Conservation (phyloP, 1,139 yeast genomes). For the Candida pseudocylindracea region DNA sequence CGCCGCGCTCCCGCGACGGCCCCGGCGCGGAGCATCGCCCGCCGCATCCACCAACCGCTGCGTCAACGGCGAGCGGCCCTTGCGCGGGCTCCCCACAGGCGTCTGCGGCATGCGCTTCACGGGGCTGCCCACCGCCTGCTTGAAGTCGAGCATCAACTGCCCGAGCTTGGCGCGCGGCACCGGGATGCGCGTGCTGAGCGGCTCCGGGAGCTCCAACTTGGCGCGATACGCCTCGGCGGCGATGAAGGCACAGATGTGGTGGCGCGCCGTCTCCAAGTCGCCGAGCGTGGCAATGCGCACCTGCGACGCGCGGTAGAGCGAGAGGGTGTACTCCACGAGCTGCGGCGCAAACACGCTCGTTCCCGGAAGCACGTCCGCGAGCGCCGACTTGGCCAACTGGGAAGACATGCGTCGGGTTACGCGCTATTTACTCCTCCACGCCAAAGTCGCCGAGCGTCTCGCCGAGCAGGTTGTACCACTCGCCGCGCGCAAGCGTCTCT, state of each 20-base stretch:
- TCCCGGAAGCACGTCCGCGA: too few species aligned
- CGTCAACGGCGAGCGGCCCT: background rate
- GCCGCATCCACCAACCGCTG: background rate
- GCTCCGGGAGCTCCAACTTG: constrained; percentile 20
- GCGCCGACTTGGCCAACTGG: too few species aligned
- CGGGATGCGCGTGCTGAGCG: constrained; percentile 28
- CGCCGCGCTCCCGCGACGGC: too few species aligned
- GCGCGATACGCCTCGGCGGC: constrained; percentile 28
- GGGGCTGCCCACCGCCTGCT: too few species aligned
- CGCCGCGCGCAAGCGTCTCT: constrained; percentile 11
- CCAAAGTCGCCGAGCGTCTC: constrained; percentile 71
- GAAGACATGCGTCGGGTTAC: too few species aligned
- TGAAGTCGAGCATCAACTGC: too few species aligned
- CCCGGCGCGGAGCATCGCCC: background rate
- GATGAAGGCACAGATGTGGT: constrained; percentile 40
- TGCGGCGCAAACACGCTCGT: too few species aligned
- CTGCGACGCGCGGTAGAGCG: too few species aligned
- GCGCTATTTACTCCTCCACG: constrained; percentile 24
- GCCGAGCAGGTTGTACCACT: constrained; percentile 68
- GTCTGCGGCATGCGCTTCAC: too few species aligned
- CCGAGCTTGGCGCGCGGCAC: constrained; percentile 13
- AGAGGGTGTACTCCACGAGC: too few species aligned
- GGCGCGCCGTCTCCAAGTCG: constrained; percentile 28
- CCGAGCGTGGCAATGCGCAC: too few species aligned
- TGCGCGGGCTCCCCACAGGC: background rate